These are phyloP conservation scores for Nitzschia palea DNA, from an alignment of 108 stramenopile genomes.

Conservation along the genomic window DNA sequence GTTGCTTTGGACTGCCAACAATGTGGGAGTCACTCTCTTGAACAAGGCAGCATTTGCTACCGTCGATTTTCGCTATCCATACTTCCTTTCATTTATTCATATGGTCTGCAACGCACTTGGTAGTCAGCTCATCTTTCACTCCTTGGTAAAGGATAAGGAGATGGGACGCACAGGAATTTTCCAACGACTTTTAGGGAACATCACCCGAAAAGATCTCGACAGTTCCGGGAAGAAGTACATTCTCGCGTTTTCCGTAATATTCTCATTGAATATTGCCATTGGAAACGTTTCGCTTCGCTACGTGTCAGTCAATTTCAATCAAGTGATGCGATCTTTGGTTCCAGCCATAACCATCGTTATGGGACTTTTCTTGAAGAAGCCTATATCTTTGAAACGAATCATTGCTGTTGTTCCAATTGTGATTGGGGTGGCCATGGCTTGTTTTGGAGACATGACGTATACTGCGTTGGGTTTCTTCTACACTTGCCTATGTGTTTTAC, in stretches of 20 bases:
- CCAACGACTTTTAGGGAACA: slow-evolving; percentile 47
- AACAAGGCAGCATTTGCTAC: slow-evolving; percentile 85
- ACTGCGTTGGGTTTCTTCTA: slow-evolving; percentile 60
- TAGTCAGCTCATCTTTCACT: slow-evolving; percentile 48
- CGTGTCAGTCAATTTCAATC: slow-evolving; percentile 90
- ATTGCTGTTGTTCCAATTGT: slow-evolving; percentile 64
- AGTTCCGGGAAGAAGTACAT: slow-evolving; percentile 46
- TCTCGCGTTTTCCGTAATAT: slow-evolving; percentile 69
- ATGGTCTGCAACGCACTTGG: slow-evolving; percentile 80
- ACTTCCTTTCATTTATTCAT: slow-evolving; percentile 80
- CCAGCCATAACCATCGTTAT: slow-evolving; percentile 76
- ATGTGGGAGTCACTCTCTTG: slow-evolving; percentile 81
- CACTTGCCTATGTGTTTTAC: slow-evolving; percentile 53
- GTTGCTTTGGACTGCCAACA: slow-evolving; percentile 75
- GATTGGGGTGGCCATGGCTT: slow-evolving; percentile 72
- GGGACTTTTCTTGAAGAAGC: slow-evolving; percentile 53
- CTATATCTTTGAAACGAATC: slow-evolving; percentile 39
- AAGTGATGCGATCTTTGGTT: slow-evolving; percentile 75
- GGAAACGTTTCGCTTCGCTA: slow-evolving; percentile 74
- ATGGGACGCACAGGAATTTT: slow-evolving; percentile 31
- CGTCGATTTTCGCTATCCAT: slow-evolving; percentile 88
- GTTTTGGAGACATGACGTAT: slow-evolving; percentile 72
- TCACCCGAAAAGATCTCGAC: slow-evolving; percentile 55
- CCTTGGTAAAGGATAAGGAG: slow-evolving; percentile 11
- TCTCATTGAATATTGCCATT: slow-evolving; percentile 86